Percentiles rank a stretch among this genome's conserved stretches.
These are phyloP conservation scores for Paecilomyces fulvus DNA, from an alignment of 2,329 filamentous ascomycete species.

Conservation along the genomic window DNA sequence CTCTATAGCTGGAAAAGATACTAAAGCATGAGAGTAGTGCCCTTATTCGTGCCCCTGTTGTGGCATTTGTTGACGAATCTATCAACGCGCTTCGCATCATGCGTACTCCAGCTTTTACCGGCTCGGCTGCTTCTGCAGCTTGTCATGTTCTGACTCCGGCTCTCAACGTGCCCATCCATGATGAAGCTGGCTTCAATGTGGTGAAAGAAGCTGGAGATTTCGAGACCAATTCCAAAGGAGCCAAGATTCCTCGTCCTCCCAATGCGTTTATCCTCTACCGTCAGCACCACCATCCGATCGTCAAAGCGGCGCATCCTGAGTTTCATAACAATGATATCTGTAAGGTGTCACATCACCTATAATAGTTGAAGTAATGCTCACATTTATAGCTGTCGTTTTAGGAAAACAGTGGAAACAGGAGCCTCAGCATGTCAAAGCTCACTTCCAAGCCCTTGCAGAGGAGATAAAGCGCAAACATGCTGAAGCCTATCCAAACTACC, in stretches of 20 bases:
- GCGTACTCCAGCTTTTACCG: conserved; percentile 17
- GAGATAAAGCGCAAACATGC: conserved; percentile 33
- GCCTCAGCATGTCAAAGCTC: conserved; percentile 23
- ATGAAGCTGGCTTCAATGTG: neutral
- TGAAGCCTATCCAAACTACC: conserved; percentile 34
- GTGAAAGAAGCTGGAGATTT: conserved; percentile 4
- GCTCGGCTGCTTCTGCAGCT: conserved; percentile 13
- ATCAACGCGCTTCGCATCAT: conserved; percentile 23
- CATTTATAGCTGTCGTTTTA: conserved; percentile 28
- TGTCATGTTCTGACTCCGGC: conserved; percentile 12
- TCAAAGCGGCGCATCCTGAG: conserved; percentile 31
- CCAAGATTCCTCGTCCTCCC: conserved; percentile 36
- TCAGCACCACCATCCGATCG: conserved; percentile 28
- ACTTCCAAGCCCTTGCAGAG: conserved; percentile 32
- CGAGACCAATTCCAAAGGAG: conserved; percentile 11
- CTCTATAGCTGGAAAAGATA: neutral
- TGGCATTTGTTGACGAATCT: conserved; percentile 19
- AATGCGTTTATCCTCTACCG: conserved; percentile 42
- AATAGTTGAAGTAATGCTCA: conserved; percentile 8
- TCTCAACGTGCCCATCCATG: neutral
- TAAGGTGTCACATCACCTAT: conserved; percentile 16
- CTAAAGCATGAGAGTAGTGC: conserved; percentile 12
- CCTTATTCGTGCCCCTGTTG: conserved; percentile 17
- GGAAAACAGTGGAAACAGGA: conserved; percentile 36
- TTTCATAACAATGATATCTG: conserved; percentile 40